phyloP scores from a whole-genome alignment of 225 moss, liverwort and hornwort species.

The Pseudoscleropodium purum region DNA sequence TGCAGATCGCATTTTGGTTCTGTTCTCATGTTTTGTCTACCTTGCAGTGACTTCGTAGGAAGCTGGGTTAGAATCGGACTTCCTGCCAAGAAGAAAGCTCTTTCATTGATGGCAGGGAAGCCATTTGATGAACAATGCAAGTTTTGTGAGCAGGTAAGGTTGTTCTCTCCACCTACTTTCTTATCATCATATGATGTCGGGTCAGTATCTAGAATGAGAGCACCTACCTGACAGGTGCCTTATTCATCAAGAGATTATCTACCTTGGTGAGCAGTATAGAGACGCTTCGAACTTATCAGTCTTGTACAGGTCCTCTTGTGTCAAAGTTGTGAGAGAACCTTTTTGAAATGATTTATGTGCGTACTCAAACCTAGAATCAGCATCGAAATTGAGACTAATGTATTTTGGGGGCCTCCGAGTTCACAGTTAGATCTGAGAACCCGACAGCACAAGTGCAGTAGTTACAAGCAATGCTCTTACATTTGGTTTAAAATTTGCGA shows the following conservation, averaged over 20 bases:
- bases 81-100: conserved; percentile 63
- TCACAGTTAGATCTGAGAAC: neutral
- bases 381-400: neutral
- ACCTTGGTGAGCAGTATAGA: neutral
- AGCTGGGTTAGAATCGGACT: conserved; percentile 73
- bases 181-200: neutral
- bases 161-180: neutral
- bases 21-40: neutral
- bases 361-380: neutral
- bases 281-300: neutral
- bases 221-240: neutral
- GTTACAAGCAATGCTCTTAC: neutral
- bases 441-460: neutral
- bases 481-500: neutral
- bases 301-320: neutral
- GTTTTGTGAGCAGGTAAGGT: conserved; percentile 64
- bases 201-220: neutral
- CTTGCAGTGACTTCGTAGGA: conserved; percentile 73
- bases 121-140: conserved; percentile 62
- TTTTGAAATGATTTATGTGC: neutral
- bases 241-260: neutral
- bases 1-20: neutral
- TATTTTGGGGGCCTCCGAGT: neutral
- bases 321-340: neutral
- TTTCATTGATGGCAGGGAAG: conserved; percentile 48